A percentile compares a stretch with the other conserved stretches of the same genome.
phyloP scores from a whole-genome alignment of 257 asterid species.

The Solanum sparsipilum region DNA sequence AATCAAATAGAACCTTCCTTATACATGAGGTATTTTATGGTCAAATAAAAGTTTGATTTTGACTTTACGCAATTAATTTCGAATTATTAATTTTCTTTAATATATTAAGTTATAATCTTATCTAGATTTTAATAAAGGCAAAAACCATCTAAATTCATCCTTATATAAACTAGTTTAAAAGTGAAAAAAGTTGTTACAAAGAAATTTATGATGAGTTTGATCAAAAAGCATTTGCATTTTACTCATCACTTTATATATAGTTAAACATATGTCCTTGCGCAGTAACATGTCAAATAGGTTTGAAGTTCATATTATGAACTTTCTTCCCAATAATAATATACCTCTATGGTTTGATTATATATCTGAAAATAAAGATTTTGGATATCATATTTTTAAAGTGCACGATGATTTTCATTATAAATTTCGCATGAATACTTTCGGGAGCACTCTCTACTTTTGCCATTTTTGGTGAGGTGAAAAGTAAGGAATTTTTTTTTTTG shows the following conservation, averaged over 20 bases:
- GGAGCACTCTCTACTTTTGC: background rate
- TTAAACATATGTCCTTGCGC: background rate
- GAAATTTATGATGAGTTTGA: background rate
- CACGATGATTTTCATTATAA: background rate
- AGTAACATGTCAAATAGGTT: background rate
- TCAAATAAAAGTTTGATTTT: too few relatives aligned
- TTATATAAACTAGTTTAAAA: background rate
- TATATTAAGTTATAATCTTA: background rate
- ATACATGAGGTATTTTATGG: too few relatives aligned
- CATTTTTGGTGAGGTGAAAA: background rate
- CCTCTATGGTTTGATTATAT: background rate
- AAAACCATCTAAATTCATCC: background rate
- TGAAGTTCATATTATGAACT: background rate
- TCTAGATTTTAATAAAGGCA: background rate
- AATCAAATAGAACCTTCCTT: too few relatives aligned
- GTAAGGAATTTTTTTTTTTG: background rate
- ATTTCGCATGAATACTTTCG: background rate
- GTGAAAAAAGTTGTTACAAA: background rate
- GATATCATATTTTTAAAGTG: background rate
- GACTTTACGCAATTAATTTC: background rate
- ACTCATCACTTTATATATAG: background rate
- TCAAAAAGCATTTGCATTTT: background rate
- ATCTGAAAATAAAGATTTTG: background rate
- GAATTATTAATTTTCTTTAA: too few relatives aligned
- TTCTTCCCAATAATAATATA: background rate